phyloP scores from a whole-genome alignment of 139 green algal genomes.

The Chlamydomonas sphaeroides region DNA sequence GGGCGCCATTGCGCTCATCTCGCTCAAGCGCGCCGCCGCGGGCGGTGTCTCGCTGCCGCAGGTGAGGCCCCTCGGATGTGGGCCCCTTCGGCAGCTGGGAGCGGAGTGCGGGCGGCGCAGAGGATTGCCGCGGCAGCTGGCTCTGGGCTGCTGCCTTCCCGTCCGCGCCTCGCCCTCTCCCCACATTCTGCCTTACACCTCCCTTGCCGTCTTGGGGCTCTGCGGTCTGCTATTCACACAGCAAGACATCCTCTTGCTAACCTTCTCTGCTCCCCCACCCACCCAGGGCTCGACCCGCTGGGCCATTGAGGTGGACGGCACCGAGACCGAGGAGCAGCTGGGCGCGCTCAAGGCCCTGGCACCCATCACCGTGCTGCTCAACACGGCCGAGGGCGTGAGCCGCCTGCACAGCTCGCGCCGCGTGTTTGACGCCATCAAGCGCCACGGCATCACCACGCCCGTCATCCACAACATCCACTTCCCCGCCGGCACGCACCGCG shows the following conservation, averaged over 20 bases:
- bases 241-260: no score
- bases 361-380: slow-evolving; percentile 79
- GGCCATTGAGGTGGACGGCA: slow-evolving; percentile 86
- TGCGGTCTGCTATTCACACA: no score
- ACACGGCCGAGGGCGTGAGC: slow-evolving; percentile 65
- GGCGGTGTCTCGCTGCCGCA: slow-evolving; percentile 57
- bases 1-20: slow-evolving; percentile 81
- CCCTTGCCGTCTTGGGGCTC: no score
- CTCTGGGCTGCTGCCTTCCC: not conserved
- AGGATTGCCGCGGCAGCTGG: not conserved
- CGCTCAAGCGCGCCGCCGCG: slow-evolving; percentile 41
- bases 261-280: no score
- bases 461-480: slow-evolving; percentile 93
- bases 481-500: slow-evolving; percentile 57
- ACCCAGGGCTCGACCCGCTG: slow-evolving; percentile 76
- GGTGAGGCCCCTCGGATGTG: not conserved
- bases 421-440: slow-evolving; percentile 89
- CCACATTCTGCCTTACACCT: no score
- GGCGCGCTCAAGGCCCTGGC: slow-evolving; percentile 62
- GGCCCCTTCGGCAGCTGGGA: no score
- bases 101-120: not conserved
- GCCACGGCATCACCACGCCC: slow-evolving; percentile 68
- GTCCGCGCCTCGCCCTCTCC: no score
- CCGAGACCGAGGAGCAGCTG: slow-evolving; percentile 85
- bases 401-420: slow-evolving; percentile 87